Evolutionary conservation across 805 yeast species (phyloP), one percentile per base, ranked within the genome.

Genomic region (Trichomonascus vanleenenianus): DNA sequence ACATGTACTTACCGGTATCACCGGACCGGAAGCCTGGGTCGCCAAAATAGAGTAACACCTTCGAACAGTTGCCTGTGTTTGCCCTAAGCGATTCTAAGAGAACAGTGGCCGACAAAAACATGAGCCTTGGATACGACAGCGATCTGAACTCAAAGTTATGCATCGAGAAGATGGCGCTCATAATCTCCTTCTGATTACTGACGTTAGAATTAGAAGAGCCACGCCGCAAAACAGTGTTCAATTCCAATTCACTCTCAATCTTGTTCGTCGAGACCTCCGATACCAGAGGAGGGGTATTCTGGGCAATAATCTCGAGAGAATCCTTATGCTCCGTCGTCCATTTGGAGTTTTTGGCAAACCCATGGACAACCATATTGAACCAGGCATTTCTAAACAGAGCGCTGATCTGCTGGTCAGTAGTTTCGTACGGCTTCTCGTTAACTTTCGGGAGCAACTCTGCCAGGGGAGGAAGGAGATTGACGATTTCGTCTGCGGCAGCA

Each of bases 311-410:
- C 54, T 74, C 70, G 36, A 91, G 70, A 22, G 77, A 76, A 0
- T 54, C 54, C 37, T 64, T 61, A 56, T 75, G 73, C n/a, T 65
- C 64, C 45, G 66, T 64, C 12, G 78, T 73, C 57, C 80, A 67
- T 11, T 70, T 68, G 0, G 93, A 79, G 35, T 71, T 72, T 18
- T 46, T 50, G 2, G 64, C 49, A 60, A 81, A 87, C 0, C 98
- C 98, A 63, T 93, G 96, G 22, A 89, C 84, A 3, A 82, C 91
- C 73, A 93, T 71, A 58, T 91, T 93, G 62, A 86, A 87, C 99
- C 99, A 93, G 38, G 87, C 79, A 62, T 93, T 84, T 58, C 94
- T 75, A 69, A 91, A 86, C 48, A 81, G 67, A 39, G 74, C 72
- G 40, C 79, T 67, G 1, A 78, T 67, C 1, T 67, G 67, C 34